Evolutionary conservation across 257 asterid species (phyloP).

Genomic region (Gentiana straminea): DNA sequence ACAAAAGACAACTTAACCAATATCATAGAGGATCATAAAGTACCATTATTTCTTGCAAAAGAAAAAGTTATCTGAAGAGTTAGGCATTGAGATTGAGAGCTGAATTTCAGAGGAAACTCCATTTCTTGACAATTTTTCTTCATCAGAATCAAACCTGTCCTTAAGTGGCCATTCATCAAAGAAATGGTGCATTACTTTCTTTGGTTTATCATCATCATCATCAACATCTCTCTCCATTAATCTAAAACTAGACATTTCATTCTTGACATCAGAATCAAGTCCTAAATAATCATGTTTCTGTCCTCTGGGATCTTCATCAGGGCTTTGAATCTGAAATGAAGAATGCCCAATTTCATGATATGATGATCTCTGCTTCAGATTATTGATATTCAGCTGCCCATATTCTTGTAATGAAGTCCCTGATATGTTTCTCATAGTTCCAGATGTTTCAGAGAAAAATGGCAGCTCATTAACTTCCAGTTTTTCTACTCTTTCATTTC

Average conservation of each 20-base stretch:
- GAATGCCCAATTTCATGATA: constrained; percentile 10
- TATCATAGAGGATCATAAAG: background rate
- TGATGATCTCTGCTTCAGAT: constrained; percentile 27
- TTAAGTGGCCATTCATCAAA: constrained; percentile 70
- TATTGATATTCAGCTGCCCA: constrained; percentile 32
- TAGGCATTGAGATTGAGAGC: constrained; percentile 19
- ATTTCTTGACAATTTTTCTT: constrained; percentile 31
- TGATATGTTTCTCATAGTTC: constrained; percentile 26
- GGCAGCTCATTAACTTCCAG: constrained; percentile 37
- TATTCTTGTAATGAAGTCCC: constrained; percentile 18
- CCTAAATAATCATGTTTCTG: constrained; percentile 15
- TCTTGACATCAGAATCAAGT: constrained; percentile 10
- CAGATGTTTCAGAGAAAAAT: constrained; percentile 40
- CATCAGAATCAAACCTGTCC: constrained; percentile 33
- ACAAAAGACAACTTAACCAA: background rate
- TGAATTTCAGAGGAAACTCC: constrained; percentile 28
- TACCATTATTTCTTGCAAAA: too few relatives aligned
- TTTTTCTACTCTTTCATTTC: constrained; percentile 30
- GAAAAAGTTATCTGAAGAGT: background rate
- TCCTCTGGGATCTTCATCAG: constrained; percentile 12
- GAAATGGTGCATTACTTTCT: constrained; percentile 91
- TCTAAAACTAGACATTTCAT: background rate
- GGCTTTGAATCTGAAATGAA: background rate
- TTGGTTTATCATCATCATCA: constrained; percentile 23
- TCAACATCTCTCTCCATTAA: constrained; percentile 12